Evolutionary conservation across 2,329 filamentous ascomycete genomes (phyloP).

Genomic region (Cercospora sojina): DNA sequence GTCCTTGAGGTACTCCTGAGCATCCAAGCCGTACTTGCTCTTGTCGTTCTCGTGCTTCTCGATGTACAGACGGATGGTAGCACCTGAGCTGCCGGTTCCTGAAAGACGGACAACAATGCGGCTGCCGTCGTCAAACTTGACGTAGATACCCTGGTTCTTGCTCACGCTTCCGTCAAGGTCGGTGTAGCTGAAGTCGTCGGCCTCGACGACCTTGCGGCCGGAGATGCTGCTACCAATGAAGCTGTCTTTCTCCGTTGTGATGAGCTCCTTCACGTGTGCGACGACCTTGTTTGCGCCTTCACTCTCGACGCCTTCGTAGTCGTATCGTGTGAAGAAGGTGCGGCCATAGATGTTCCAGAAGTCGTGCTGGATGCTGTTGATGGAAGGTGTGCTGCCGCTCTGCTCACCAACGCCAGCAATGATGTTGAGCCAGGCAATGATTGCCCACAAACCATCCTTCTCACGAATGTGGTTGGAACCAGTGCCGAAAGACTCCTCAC

Average conservation of each 20-base stretch:
- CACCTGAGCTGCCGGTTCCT: slow-evolving; percentile 90
- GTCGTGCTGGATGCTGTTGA: slow-evolving; percentile 92
- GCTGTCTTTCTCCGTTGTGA: slow-evolving; percentile 64
- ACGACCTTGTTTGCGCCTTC: slow-evolving; percentile 90
- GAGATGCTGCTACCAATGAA: slow-evolving; percentile 82
- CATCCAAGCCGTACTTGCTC: slow-evolving; percentile 74
- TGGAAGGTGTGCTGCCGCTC: slow-evolving; percentile 79
- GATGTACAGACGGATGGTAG: slow-evolving; percentile 94
- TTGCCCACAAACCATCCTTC: slow-evolving; percentile 97
- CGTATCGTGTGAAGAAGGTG: slow-evolving; percentile 98
- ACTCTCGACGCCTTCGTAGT: slow-evolving; percentile 93
- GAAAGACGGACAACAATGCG: slow-evolving; percentile 93
- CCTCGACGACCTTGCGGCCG: slow-evolving; percentile 81
- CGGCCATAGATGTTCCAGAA: slow-evolving; percentile 97
- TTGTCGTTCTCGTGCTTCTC: slow-evolving; percentile 89
- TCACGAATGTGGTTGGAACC: slow-evolving; percentile 98
- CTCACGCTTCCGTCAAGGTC: slow-evolving; percentile 96
- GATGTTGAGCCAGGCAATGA: slow-evolving; percentile 98
- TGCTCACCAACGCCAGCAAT: slow-evolving; percentile 89
- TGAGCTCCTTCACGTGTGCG: slow-evolving; percentile 73
- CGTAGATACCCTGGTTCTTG: slow-evolving; percentile 93
- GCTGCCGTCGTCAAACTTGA: slow-evolving; percentile 90
- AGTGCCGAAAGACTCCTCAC: slow-evolving; percentile 96
- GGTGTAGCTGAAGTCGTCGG: slow-evolving; percentile 96
- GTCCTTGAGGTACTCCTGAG: slow-evolving; percentile 89